Conservation (phyloP, 176 grass and related monocot species). For the Aegilops umbellulata region DNA sequence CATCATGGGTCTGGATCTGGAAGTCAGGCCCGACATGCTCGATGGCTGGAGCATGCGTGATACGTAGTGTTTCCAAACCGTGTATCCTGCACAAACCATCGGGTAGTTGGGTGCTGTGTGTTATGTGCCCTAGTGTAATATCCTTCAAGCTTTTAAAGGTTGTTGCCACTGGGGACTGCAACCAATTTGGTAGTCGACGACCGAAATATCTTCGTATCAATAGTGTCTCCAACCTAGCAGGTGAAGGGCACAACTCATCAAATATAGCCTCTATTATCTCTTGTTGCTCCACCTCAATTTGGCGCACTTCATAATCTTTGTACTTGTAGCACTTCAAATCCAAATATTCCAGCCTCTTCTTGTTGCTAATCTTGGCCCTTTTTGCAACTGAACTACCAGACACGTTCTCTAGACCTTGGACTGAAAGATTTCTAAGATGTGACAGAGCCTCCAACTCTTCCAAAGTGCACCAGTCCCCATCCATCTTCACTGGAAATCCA, state of each 20-base stretch:
- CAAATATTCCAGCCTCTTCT: not conserved
- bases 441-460: not conserved
- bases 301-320: not conserved
- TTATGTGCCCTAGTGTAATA: not conserved
- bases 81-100: not conserved
- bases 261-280: not conserved
- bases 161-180: not conserved
- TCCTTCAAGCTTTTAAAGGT: not conserved
- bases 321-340: not conserved
- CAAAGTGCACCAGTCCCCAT: not conserved
- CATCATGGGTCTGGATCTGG: not conserved
- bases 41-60: not conserved
- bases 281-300: not conserved
- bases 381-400: not conserved
- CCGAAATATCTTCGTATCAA: not conserved
- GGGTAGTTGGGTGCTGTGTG: not conserved
- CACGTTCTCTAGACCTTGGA: not conserved
- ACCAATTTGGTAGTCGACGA: slow-evolving; percentile 4
- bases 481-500: not conserved
- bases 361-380: not conserved
- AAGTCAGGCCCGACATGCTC: not conserved
- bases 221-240: not conserved
- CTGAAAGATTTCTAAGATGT: not conserved
- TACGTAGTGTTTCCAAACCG: not conserved
- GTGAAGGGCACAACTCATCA: slow-evolving; percentile 5